Evolutionary conservation across 345 rosid species (phyloP).

Genomic region (Eucalyptus dawsonii): DNA sequence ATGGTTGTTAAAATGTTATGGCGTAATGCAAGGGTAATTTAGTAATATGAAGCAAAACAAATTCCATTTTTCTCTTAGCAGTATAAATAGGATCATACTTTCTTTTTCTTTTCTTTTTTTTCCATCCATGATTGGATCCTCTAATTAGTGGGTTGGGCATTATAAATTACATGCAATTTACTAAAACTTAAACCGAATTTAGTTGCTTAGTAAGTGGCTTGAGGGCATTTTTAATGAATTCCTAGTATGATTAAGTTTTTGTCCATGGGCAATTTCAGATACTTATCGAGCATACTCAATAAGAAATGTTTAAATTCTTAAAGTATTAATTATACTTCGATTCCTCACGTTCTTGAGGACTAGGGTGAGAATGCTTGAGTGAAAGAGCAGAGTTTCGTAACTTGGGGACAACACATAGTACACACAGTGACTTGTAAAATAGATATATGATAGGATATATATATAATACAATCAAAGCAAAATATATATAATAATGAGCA

Average conservation of each 20-base stretch:
- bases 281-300: background rate
- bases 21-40: background rate
- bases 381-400: accelerated
- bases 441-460: no score
- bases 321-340: background rate
- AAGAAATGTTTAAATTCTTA: background rate
- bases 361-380: no score
- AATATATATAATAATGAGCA: background rate
- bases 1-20: no score
- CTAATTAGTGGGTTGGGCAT: background rate
- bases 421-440: no score
- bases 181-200: background rate
- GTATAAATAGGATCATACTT: background rate
- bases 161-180: background rate
- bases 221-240: background rate
- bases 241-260: background rate
- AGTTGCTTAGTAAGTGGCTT: background rate
- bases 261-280: background rate
- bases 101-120: background rate
- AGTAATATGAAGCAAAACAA: background rate
- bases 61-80: background rate
- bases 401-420: accelerated
- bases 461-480: background rate
- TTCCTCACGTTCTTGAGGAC: no score
- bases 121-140: background rate